Evolutionary conservation across 2,329 filamentous ascomycete species (phyloP).

Genomic region (Trichoderma endophyticum): DNA sequence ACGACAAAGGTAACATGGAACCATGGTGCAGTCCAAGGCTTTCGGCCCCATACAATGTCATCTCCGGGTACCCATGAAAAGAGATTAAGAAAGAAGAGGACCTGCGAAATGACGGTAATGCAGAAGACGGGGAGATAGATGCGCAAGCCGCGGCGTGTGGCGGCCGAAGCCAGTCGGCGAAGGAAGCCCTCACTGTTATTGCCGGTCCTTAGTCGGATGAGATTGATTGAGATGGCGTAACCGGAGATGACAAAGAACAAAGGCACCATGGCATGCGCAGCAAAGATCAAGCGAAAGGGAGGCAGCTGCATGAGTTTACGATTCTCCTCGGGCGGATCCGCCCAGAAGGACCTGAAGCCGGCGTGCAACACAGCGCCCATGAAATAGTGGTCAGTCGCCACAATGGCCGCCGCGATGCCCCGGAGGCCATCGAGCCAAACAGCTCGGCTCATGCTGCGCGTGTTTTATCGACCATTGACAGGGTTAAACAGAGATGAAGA

Average conservation of each 20-base stretch:
- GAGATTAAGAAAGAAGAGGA: constrained; percentile 13
- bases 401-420: constrained; percentile 13
- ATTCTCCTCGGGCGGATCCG: constrained; percentile 10
- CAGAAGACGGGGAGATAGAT: constrained; percentile 4
- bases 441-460: constrained; percentile 7
- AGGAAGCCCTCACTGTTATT: constrained; percentile 1
- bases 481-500: not conserved
- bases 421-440: constrained; percentile 12
- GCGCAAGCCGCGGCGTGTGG: constrained; percentile 11
- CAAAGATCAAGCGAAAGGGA: not conserved
- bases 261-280: constrained; percentile 12
- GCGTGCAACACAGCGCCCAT: constrained; percentile 9
- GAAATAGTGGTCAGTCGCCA: constrained; percentile 14
- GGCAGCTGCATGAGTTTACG: constrained; percentile 3
- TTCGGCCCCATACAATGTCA: constrained; percentile 5
- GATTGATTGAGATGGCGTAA: constrained; percentile 9
- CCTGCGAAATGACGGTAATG: constrained; percentile 5
- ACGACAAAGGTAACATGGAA: constrained; percentile 8
- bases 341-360: constrained; percentile 15
- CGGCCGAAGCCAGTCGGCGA: constrained; percentile 1
- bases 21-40: constrained; percentile 1
- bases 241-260: constrained; percentile 13
- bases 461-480: not conserved
- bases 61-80: not conserved
- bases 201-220: not conserved